A percentile compares a stretch with the other conserved stretches of the same genome.
phyloP scores from a whole-genome alignment of 139 green algal genomes.

The Gonium pectorale region DNA sequence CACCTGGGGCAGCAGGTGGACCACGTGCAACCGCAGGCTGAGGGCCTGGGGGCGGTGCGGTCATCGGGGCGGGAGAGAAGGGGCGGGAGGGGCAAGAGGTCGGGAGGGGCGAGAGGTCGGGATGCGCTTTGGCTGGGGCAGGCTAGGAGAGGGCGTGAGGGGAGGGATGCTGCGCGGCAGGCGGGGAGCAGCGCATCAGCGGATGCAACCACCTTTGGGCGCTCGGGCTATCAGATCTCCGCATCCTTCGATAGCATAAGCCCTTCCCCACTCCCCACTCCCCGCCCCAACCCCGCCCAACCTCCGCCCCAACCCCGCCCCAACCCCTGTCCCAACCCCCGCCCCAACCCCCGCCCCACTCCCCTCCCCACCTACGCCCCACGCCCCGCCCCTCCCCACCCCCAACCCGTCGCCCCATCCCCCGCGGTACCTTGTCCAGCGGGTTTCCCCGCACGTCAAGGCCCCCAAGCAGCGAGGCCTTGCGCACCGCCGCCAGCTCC shows the following conservation, averaged over 20 bases:
- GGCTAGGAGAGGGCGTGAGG: too few relatives aligned
- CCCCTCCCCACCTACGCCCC: neutral
- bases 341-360: neutral
- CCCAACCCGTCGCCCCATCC: neutral
- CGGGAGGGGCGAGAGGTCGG: too few relatives aligned
- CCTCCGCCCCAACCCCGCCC: neutral
- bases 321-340: neutral
- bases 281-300: neutral
- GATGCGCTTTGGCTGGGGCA: too few relatives aligned
- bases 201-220: too few relatives aligned
- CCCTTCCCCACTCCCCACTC: neutral
- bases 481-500: constrained; percentile 37
- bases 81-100: too few relatives aligned
- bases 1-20: constrained; percentile 69
- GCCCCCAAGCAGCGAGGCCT: constrained; percentile 40
- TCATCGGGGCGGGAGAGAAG: too few relatives aligned
- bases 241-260: too few relatives aligned
- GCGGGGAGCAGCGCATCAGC: too few relatives aligned
- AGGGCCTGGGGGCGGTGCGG: constrained; percentile 25
- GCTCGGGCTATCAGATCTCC: too few relatives aligned
- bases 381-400: neutral
- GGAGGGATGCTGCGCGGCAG: too few relatives aligned
- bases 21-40: constrained; percentile 60
- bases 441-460: constrained; percentile 56
- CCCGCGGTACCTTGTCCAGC: constrained; percentile 19